Conservation (phyloP, 2,329 filamentous ascomycete species). For the Escovopsis sp. region DNA sequence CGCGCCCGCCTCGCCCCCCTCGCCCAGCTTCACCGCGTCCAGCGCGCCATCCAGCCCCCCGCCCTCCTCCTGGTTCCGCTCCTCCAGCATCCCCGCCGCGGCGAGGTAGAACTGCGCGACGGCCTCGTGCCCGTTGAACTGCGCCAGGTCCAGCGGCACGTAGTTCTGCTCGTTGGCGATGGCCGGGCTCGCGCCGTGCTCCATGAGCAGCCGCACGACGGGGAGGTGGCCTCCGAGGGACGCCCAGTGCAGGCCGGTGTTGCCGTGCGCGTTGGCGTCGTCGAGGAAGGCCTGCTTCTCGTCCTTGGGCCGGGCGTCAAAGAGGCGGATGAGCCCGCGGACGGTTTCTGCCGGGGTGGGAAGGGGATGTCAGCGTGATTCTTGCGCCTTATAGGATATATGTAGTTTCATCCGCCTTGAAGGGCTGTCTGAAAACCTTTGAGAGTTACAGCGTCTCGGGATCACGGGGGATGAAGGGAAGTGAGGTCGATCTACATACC, state of each 20-base stretch:
- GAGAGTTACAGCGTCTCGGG: too few species aligned
- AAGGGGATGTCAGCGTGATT: not conserved
- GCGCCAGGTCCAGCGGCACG: conserved; percentile 60
- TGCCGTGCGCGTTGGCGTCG: conserved; percentile 63
- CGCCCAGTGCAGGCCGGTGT: conserved; percentile 90
- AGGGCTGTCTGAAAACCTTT: too few species aligned
- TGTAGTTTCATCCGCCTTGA: too few species aligned
- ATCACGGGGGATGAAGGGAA: not conserved
- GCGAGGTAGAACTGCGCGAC: conserved; percentile 47
- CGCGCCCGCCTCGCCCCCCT: conserved; percentile 14
- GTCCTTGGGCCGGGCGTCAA: conserved; percentile 23
- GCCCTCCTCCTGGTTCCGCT: conserved; percentile 24
- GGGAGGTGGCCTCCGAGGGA: conserved; percentile 77
- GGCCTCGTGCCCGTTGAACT: conserved; percentile 51
- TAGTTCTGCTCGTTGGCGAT: conserved; percentile 75
- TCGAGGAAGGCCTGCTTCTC: conserved; percentile 45
- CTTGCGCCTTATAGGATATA: not conserved
- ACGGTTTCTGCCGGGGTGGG: conserved; percentile 25
- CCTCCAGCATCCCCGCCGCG: conserved; percentile 33
- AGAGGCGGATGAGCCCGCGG: conserved; percentile 26
- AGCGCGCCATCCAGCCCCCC: conserved; percentile 27
- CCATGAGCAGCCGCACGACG: conserved; percentile 62
- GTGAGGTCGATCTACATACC: conserved; percentile 35
- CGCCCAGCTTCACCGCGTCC: conserved; percentile 24
- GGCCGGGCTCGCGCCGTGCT: conserved; percentile 61